These are phyloP conservation scores for Starmerella apicola DNA, from an alignment of 805 yeast genomes.

Conservation along the genomic window DNA sequence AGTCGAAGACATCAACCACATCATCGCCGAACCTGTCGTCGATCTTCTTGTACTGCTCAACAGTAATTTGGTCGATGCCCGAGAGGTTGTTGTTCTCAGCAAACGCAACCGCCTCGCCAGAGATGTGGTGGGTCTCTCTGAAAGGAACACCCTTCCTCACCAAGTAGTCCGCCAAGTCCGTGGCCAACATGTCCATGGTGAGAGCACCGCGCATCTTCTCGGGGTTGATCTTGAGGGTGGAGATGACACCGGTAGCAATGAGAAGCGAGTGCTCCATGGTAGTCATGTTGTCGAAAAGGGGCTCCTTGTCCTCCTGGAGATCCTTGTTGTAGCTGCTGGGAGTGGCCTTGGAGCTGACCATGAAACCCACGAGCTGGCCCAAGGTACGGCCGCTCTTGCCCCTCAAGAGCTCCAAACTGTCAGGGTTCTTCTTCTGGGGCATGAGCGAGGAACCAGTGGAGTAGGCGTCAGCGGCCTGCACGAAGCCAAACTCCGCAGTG, in stretches of 20 bases:
- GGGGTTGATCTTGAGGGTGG: conserved; percentile 64
- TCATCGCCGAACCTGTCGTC: conserved; percentile 72
- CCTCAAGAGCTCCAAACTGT: conserved; percentile 83
- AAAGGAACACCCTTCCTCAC: conserved; percentile 98
- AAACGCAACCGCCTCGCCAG: conserved; percentile 89
- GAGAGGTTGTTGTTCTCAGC: conserved; percentile 69
- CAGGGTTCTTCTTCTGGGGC: conserved; percentile 99
- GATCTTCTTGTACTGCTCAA: conserved; percentile 66
- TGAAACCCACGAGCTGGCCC: conserved; percentile 87
- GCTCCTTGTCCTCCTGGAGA: conserved; percentile 98
- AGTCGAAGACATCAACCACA: conserved; percentile 74
- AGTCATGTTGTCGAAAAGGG: conserved; percentile 79
- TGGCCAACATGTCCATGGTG: conserved; percentile 98
- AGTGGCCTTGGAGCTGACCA: conserved; percentile 92
- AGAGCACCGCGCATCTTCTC: conserved; percentile 75
- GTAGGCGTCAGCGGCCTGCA: conserved; percentile 90
- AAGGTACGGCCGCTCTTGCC: conserved; percentile 97
- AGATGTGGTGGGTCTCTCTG: conserved; percentile 97
- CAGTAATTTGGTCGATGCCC: conserved; percentile 75
- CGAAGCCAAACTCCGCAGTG: conserved; percentile 93
- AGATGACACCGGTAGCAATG: conserved; percentile 92
- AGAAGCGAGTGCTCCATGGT: conserved; percentile 89
- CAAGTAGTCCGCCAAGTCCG: conserved; percentile 93
- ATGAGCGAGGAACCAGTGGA: conserved; percentile 96
- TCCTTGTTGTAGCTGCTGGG: conserved; percentile 98